These are phyloP conservation scores for Chaetomium tenue DNA, from an alignment of 495 filamentous ascomycete genomes.

Conservation along the genomic window DNA sequence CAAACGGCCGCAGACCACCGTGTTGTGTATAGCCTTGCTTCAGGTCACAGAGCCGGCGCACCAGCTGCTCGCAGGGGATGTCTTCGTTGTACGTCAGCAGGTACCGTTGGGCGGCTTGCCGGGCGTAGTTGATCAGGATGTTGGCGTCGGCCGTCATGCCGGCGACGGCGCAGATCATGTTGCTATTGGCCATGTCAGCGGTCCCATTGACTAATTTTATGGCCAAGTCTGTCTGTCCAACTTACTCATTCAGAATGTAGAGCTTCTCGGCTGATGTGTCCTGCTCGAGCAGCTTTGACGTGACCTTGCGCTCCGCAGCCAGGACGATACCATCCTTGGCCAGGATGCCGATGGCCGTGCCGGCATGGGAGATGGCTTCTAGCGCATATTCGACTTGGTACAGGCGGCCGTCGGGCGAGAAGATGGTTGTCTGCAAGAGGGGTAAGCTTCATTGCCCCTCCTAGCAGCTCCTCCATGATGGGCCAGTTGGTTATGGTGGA, in stretches of 20 bases:
- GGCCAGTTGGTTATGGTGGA: not conserved
- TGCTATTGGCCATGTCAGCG: constrained; percentile 54
- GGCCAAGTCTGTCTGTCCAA: constrained; percentile 25
- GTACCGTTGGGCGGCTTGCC: constrained; percentile 92
- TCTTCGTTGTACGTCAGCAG: constrained; percentile 99
- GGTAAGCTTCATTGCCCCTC: constrained; percentile 36
- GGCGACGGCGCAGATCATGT: constrained; percentile 99
- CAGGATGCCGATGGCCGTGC: constrained; percentile 92
- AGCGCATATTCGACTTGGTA: constrained; percentile 99
- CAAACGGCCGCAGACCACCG: constrained; percentile 94
- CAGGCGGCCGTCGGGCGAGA: constrained; percentile 95
- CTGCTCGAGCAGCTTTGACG: constrained; percentile 97
- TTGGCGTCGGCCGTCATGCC: constrained; percentile 99
- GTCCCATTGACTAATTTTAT: not conserved
- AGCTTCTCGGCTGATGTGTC: constrained; percentile 99
- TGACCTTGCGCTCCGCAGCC: constrained; percentile 98
- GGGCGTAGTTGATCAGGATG: constrained; percentile 99
- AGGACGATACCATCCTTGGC: constrained; percentile 98
- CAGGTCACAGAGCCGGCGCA: constrained; percentile 92
- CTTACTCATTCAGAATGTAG: constrained; percentile 95
- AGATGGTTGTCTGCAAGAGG: constrained; percentile 85
- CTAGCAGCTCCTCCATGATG: constrained; percentile 11
- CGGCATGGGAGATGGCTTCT: constrained; percentile 97
- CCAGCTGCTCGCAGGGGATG: constrained; percentile 98
- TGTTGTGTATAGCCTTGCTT: constrained; percentile 99